phyloP scores from a whole-genome alignment of 257 asterid species.

The Buddleja alternifolia region DNA sequence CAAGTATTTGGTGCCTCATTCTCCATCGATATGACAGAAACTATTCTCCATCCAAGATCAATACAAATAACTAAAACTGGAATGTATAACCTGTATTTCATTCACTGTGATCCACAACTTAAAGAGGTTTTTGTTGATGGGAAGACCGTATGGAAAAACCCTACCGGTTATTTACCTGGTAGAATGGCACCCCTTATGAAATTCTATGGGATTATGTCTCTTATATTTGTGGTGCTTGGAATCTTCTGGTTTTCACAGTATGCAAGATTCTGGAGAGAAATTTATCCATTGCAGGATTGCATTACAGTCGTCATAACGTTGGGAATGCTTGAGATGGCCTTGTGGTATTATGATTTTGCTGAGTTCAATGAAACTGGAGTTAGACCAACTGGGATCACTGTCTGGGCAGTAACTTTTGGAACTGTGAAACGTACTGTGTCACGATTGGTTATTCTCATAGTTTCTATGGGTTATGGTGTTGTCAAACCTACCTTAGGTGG shows the following conservation, averaged over 20 bases:
- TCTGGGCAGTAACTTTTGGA: constrained; percentile 74
- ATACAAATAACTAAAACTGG: constrained; percentile 59
- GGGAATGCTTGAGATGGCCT: constrained; percentile 68
- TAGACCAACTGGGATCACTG: constrained; percentile 63
- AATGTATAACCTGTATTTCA: constrained; percentile 67
- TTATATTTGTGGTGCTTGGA: constrained; percentile 59
- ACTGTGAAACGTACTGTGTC: constrained; percentile 65
- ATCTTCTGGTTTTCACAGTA: constrained; percentile 71
- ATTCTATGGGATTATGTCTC: constrained; percentile 61
- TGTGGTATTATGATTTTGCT: constrained; percentile 71
- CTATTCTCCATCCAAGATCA: constrained; percentile 50
- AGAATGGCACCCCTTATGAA: constrained; percentile 77
- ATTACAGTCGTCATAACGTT: constrained; percentile 62
- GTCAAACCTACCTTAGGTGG: constrained; percentile 76
- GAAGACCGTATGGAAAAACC: constrained; percentile 70
- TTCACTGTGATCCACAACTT: constrained; percentile 62
- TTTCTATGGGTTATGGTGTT: constrained; percentile 76
- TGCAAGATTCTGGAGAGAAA: constrained; percentile 67
- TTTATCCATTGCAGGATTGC: constrained; percentile 62
- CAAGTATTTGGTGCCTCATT: constrained; percentile 59
- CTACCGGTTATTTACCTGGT: constrained; percentile 69
- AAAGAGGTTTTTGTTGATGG: constrained; percentile 60
- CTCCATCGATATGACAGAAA: constrained; percentile 42
- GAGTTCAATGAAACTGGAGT: constrained; percentile 67
- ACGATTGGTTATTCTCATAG: constrained; percentile 58